A percentile compares a stretch with the other conserved stretches of the same genome.
These are phyloP conservation scores for Austroboletus rostrupii DNA, from an alignment of 1,284 basidiomycete species.

Conservation along the genomic window DNA sequence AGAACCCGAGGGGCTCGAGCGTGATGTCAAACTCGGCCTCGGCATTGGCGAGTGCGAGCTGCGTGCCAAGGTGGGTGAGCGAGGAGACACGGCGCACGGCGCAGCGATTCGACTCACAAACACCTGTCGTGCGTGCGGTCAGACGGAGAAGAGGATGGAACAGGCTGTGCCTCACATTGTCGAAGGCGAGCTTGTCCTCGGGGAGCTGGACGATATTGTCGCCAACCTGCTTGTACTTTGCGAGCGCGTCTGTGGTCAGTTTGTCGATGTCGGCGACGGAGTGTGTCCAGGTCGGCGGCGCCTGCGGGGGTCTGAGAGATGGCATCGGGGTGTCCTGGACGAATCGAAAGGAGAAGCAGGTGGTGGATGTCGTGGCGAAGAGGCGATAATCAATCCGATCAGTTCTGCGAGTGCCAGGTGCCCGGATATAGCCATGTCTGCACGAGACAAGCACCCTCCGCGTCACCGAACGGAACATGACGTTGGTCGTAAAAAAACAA, in stretches of 20 bases:
- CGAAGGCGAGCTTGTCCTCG: conserved; percentile 52
- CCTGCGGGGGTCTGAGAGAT: conserved; percentile 59
- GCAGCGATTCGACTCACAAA: conserved; percentile 47
- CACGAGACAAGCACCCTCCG: too few relatives aligned
- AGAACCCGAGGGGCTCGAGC: conserved; percentile 65
- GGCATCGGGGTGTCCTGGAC: conserved; percentile 21
- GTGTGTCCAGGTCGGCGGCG: conserved; percentile 67
- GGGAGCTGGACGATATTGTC: conserved; percentile 64
- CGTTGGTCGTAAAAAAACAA: not conserved
- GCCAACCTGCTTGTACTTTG: conserved; percentile 48
- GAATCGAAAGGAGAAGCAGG: conserved; percentile 14
- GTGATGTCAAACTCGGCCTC: conserved; percentile 52
- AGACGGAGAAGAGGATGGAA: not conserved
- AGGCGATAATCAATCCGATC: conserved; percentile 9
- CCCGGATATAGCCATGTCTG: conserved; percentile 33
- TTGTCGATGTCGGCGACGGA: conserved; percentile 56
- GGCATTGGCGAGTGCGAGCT: conserved; percentile 51
- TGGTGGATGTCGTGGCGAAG: conserved; percentile 12
- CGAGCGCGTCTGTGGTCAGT: conserved; percentile 59
- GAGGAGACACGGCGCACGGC: not conserved
- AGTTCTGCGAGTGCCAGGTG: not conserved
- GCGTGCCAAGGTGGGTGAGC: conserved; percentile 6
- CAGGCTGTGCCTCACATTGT: conserved; percentile 44
- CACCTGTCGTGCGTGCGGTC: conserved; percentile 41
- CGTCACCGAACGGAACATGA: conserved; percentile 2